Conservation (phyloP, 139 green algal genomes). For the Chlorella sp. region DNA sequence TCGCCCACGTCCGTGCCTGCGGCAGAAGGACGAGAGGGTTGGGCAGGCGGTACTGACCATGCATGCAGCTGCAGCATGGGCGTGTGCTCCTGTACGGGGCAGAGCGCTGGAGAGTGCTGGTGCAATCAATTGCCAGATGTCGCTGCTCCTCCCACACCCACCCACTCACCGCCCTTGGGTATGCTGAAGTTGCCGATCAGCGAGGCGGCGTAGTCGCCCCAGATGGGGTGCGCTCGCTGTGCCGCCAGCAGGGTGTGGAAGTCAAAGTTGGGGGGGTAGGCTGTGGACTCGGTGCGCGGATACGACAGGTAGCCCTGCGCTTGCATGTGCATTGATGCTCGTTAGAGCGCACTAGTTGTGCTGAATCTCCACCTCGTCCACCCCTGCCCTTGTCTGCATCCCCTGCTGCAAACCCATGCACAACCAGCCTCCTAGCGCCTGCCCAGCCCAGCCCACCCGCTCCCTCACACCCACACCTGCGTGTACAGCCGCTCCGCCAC, state of each 20-base stretch:
- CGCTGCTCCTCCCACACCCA: no score
- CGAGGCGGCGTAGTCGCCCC: conserved; percentile 76
- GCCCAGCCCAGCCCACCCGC: background rate
- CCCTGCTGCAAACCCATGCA: no score
- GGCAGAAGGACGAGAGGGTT: background rate
- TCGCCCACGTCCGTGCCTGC: conserved; percentile 80
- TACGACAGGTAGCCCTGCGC: conserved; percentile 85
- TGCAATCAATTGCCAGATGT: no score
- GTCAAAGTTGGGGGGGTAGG: conserved; percentile 90
- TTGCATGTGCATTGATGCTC: no score
- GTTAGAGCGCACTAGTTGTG: no score
- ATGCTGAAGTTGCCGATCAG: conserved; percentile 65
- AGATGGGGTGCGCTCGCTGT: conserved; percentile 77
- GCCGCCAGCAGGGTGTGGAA: conserved; percentile 66
- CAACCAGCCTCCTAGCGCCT: no score
- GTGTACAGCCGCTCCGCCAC: conserved; percentile 92
- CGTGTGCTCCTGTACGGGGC: no score
- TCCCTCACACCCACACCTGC: conserved; percentile 41
- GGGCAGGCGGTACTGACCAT: background rate
- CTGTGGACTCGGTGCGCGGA: conserved; percentile 87
- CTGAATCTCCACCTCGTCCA: no score
- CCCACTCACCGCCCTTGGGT: conserved; percentile 57
- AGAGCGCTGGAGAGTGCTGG: no score
- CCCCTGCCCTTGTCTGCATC: no score
- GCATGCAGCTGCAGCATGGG: no score